Conservation (phyloP, 306 rosid species). For the Vachellia pachyceras region DNA sequence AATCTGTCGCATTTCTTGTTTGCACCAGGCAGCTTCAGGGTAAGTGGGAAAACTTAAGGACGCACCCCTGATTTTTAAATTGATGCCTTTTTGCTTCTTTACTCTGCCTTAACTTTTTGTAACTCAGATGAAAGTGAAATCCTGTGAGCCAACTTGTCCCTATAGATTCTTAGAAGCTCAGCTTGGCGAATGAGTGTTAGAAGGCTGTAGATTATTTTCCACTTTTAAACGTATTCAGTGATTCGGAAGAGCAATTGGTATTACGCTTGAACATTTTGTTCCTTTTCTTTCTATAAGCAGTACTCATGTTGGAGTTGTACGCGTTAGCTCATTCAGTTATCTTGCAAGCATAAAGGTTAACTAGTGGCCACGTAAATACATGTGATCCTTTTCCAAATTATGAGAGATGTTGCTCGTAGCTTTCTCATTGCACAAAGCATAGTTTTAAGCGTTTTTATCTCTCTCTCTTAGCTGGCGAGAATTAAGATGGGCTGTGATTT, state of each 20-base stretch:
- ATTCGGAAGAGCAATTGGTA: neutral
- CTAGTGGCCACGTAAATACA: neutral
- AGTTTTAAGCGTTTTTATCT: neutral
- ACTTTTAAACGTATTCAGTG: neutral
- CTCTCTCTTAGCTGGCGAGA: neutral
- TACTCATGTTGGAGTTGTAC: neutral
- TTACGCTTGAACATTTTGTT: neutral
- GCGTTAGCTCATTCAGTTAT: neutral
- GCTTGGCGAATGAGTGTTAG: neutral
- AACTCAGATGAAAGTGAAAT: neutral
- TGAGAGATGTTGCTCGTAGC: neutral
- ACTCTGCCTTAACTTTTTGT: neutral
- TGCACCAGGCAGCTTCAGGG: neutral
- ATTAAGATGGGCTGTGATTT: neutral
- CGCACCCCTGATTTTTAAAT: neutral
- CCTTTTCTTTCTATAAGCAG: neutral
- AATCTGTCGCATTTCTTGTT: neutral
- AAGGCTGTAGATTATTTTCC: neutral
- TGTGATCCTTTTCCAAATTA: neutral
- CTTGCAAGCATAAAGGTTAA: neutral
- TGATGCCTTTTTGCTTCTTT: neutral
- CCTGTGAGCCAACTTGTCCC: neutral
- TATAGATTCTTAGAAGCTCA: neutral
- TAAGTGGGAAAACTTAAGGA: neutral
- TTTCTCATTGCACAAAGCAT: neutral